These are phyloP conservation scores for Apiotrichum domesticum DNA, from an alignment of 1,284 basidiomycete species.

Conservation along the genomic window DNA sequence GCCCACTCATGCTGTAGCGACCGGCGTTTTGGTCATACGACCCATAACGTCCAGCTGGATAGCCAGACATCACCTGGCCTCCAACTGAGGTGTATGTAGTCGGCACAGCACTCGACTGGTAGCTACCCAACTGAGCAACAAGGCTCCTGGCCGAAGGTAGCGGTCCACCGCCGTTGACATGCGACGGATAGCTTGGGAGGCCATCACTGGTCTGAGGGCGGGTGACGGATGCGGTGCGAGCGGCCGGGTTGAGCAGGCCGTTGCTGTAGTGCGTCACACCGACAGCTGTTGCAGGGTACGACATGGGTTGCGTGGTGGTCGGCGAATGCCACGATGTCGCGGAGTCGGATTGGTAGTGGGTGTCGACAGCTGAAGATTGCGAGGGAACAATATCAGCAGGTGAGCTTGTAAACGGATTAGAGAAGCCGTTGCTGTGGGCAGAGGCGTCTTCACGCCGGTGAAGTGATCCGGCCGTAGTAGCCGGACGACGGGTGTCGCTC, in stretches of 20 bases:
- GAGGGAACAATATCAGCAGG: not conserved
- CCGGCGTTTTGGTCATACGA: slow-evolving; percentile 22
- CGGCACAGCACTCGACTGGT: slow-evolving; percentile 1
- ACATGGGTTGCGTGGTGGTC: not conserved
- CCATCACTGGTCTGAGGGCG: slow-evolving; percentile 41
- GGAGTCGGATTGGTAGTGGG: slow-evolving; percentile 16
- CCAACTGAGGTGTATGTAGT: slow-evolving; percentile 1
- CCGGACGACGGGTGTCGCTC: slow-evolving; percentile 36
- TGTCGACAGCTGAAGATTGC: slow-evolving; percentile 19
- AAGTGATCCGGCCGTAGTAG: slow-evolving; percentile 38
- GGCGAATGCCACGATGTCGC: slow-evolving; percentile 1
- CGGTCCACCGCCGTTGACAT: slow-evolving; percentile 16
- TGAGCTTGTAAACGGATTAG: slow-evolving; percentile 9
- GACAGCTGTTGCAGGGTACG: slow-evolving; percentile 5
- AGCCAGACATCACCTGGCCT: slow-evolving; percentile 8
- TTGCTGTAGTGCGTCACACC: slow-evolving; percentile 7
- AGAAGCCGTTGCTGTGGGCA: slow-evolving; percentile 1
- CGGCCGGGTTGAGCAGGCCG: slow-evolving; percentile 2
- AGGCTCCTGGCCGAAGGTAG: slow-evolving; percentile 34
- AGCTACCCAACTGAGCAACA: slow-evolving; percentile 18
- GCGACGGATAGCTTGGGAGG: slow-evolving; percentile 28
- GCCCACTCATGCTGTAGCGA: slow-evolving; percentile 3
- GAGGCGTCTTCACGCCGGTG: slow-evolving; percentile 12
- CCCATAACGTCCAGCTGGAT: slow-evolving; percentile 20
- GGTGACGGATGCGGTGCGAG: slow-evolving; percentile 3